Evolutionary conservation across 495 filamentous ascomycete species (phyloP), one percentile per base, ranked within the genome.

Genomic region (Parathielavia hyrcaniae): DNA sequence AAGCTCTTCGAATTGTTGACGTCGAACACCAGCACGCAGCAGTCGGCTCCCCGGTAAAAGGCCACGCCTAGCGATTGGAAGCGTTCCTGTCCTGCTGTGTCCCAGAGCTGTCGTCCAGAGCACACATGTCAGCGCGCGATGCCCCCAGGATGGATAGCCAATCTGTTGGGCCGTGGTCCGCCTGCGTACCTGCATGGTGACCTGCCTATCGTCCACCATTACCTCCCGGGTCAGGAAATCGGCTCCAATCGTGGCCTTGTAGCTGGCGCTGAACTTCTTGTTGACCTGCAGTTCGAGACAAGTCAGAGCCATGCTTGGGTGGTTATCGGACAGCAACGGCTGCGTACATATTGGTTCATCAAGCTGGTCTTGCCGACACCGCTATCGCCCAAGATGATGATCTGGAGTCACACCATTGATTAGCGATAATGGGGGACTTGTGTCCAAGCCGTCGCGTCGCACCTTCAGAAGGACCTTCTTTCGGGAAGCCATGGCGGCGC

Each of bases 1-100:
- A 99, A 99, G 71, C 89, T 95, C 82, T 97, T 97, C 41, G 91
- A 87, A 72, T 97, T 97, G 75, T 97, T 99, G 68, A 99, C 93
- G 69, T 99, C 93, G 75, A 91, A 99, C 26, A 97, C 93, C 32
- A 99, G 77, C 38, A 99, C 93, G 73, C 93, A 99, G 82, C 93
- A 99, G 76, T 99, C 93, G 59, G 93, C 93, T 60, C 93, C 93
- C 59, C 93, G 83, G 74, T 99, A 99, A 77, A 99, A 99, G 34
- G 93, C 93, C 23, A 99, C 93, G 58, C 95, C 93, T 57, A 99
- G 77, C 34, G 91, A 97, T 72, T 99, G 93, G 68, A 99, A 99
- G 52, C 93, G 84, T 73, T 99, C 93, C 69, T 99, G 93, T 19
- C 93, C 93, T 14, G 93, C 93, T 6, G 93, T 99, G 73, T 99